Percentiles rank a stretch among this genome's conserved stretches.
Conservation (phyloP, 2,329 filamentous ascomycete genomes). For the Mycosphaerella sp. region DNA sequence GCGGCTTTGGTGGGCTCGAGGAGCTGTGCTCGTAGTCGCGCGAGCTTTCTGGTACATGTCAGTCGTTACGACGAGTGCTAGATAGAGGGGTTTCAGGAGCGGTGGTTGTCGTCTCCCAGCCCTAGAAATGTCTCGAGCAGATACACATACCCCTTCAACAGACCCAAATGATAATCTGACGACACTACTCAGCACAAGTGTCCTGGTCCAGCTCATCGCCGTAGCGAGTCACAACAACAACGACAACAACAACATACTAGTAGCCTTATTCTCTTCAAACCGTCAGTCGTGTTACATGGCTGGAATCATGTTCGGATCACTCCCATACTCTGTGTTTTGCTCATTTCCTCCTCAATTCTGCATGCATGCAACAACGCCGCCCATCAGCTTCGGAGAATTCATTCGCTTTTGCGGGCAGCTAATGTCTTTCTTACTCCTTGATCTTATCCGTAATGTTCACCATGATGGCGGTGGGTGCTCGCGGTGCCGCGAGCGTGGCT, state of each 20-base stretch:
- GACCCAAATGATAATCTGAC: slow-evolving; percentile 92
- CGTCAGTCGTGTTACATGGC: slow-evolving; percentile 31
- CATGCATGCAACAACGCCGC: slow-evolving; percentile 4
- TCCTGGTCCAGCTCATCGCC: not conserved
- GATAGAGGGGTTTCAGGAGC: not conserved
- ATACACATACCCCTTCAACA: slow-evolving; percentile 80
- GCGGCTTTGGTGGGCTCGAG: slow-evolving; percentile 81
- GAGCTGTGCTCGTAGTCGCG: slow-evolving; percentile 85
- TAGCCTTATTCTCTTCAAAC: slow-evolving; percentile 87
- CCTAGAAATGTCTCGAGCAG: not conserved
- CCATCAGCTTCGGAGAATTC: slow-evolving; percentile 13
- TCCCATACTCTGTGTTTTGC: slow-evolving; percentile 84
- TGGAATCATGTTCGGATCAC: not conserved
- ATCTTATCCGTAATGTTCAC: slow-evolving; percentile 99
- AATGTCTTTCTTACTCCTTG: slow-evolving; percentile 68
- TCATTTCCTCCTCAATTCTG: slow-evolving; percentile 99
- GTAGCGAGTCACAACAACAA: not conserved
- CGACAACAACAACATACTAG: slow-evolving; percentile 56
- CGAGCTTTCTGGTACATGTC: slow-evolving; percentile 67
- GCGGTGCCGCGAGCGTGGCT: slow-evolving; percentile 10
- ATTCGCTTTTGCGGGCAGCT: not conserved
- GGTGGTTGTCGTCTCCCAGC: too few relatives aligned
- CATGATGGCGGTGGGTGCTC: slow-evolving; percentile 53
- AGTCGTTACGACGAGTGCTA: slow-evolving; percentile 11
- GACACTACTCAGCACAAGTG: slow-evolving; percentile 36